Percentiles rank a stretch among this genome's conserved stretches.
Conservation (phyloP, 768 basidiomycete species). For the Termitomyces bulborhizus region DNA sequence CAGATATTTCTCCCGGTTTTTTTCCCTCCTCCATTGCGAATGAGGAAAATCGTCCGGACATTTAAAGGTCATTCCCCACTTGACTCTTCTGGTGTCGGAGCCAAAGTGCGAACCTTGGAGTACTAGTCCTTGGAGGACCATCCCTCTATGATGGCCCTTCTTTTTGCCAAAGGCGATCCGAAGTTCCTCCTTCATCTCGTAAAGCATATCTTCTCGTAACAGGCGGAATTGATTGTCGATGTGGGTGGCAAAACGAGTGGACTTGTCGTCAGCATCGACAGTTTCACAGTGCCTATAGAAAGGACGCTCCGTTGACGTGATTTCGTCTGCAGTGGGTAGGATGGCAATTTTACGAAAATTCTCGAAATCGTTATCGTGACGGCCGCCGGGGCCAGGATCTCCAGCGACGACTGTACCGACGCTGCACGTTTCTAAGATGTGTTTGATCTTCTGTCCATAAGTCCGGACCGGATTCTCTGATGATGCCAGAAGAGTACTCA, state of each 20-base stretch:
- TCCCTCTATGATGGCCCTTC: not conserved
- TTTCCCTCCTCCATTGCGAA: not conserved
- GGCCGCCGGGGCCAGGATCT: not conserved
- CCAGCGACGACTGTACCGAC: not conserved
- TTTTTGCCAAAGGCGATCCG: conserved; percentile 14
- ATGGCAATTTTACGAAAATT: not conserved
- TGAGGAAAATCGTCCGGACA: not conserved
- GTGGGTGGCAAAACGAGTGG: conserved; percentile 13
- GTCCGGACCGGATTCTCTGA: not conserved
- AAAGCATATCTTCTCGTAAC: conserved; percentile 10
- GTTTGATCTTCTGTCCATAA: not conserved
- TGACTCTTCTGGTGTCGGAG: not conserved
- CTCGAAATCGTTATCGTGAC: not conserved
- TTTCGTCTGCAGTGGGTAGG: not conserved
- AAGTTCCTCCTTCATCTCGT: conserved; percentile 39
- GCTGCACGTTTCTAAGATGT: not conserved
- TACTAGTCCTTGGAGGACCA: not conserved
- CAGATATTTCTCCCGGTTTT: not conserved
- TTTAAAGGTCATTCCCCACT: not conserved
- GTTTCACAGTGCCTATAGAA: not conserved
- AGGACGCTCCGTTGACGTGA: not conserved
- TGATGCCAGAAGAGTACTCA: not conserved
- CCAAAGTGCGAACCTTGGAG: not conserved
- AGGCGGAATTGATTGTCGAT: conserved; percentile 12
- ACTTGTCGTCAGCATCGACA: not conserved